Conservation (phyloP, 2,329 filamentous ascomycete genomes). For the Dactylellina parvicollis region DNA sequence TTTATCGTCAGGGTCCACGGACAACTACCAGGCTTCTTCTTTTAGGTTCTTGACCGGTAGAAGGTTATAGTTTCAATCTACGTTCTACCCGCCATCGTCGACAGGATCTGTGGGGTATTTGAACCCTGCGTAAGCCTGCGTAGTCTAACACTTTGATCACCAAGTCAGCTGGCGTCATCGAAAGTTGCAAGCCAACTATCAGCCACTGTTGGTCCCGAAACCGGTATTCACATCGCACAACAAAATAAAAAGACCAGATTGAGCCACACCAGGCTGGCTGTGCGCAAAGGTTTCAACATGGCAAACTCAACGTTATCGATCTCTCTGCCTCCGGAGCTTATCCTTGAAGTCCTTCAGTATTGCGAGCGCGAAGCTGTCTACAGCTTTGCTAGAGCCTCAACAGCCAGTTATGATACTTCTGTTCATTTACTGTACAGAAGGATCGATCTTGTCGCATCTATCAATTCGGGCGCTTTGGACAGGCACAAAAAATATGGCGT, state of each 20-base stretch:
- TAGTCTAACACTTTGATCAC: not conserved
- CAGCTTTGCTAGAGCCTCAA: constrained; percentile 23
- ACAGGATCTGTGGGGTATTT: not conserved
- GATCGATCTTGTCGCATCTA: constrained; percentile 6
- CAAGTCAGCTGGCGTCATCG: constrained; percentile 41
- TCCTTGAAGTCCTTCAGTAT: constrained; percentile 24
- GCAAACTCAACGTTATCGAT: constrained; percentile 9
- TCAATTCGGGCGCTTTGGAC: constrained; percentile 27
- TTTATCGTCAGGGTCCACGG: not conserved
- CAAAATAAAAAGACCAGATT: no score
- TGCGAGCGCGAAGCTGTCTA: constrained; percentile 13
- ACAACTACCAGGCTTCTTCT: not conserved
- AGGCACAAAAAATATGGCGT: constrained; percentile 23
- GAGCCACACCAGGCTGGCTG: no score
- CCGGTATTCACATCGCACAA: no score
- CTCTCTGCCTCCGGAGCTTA: constrained; percentile 9
- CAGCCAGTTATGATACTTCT: constrained; percentile 8
- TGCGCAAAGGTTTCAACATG: no score
- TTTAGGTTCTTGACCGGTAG: not conserved
- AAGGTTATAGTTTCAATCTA: not conserved
- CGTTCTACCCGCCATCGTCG: not conserved
- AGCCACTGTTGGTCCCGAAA: not conserved
- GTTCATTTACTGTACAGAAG: constrained; percentile 17
- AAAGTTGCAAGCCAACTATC: not conserved
- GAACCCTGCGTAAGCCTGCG: constrained; percentile 1